Conservation (phyloP, 345 rosid species). For the Turnera subulata region DNA sequence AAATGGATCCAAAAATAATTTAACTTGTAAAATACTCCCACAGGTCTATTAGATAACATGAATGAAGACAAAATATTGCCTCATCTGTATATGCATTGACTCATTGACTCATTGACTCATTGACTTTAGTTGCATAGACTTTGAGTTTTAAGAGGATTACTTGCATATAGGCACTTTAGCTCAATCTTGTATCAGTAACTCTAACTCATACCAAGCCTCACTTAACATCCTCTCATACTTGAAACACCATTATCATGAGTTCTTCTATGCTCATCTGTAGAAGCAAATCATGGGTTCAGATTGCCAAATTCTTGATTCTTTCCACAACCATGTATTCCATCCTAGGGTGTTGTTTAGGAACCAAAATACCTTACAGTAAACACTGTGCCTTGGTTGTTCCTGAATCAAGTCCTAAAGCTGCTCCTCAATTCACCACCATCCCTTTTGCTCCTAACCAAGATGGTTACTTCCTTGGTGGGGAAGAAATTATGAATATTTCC, state of each 20-base stretch:
- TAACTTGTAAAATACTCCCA: too few species aligned
- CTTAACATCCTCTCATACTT: too few species aligned
- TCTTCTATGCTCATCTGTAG: neutral
- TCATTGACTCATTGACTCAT: too few species aligned
- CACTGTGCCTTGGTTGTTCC: conserved; percentile 29
- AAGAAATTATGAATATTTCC: conserved; percentile 1
- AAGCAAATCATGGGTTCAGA: conserved; percentile 7
- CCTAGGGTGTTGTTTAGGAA: conserved; percentile 4
- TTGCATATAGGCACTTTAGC: too few species aligned
- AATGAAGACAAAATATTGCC: too few species aligned
- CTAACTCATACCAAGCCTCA: neutral
- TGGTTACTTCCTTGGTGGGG: conserved; percentile 30
- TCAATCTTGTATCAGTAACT: neutral
- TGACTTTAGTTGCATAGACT: too few species aligned
- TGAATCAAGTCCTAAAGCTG: conserved; percentile 10
- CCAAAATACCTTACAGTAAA: conserved; percentile 17
- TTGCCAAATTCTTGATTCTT: conserved; percentile 2
- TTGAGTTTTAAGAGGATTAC: too few species aligned
- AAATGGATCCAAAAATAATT: too few species aligned
- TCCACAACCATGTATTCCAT: neutral
- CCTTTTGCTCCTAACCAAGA: conserved; percentile 24
- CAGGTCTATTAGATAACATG: too few species aligned
- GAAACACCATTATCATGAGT: conserved; percentile 5
- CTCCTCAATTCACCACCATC: conserved; percentile 13
- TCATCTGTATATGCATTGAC: too few species aligned